Evolutionary conservation across 441 rosid species (phyloP).

Genomic region (Iberis amara): DNA sequence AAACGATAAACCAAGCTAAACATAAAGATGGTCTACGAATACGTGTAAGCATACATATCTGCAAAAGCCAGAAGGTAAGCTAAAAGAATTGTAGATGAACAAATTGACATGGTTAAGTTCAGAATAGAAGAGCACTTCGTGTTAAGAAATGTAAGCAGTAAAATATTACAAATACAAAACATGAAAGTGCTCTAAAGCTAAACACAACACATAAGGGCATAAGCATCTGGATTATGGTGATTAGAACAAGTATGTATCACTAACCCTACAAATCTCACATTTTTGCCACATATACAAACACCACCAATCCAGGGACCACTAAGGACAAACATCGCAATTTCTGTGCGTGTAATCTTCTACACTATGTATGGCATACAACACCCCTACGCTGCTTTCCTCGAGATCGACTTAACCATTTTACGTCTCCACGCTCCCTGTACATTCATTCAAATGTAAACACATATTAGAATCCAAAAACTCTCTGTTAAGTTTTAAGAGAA

Average conservation of each 20-base stretch:
- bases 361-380: constrained; percentile 19
- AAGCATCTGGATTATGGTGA: constrained; percentile 7
- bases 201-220: no score
- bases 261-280: constrained; percentile 34
- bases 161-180: no score
- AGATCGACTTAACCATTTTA: constrained; percentile 56
- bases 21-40: neutral
- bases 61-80: no score
- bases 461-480: constrained; percentile 11
- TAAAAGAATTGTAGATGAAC: no score
- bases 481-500: constrained; percentile 7
- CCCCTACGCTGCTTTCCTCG: constrained; percentile 35
- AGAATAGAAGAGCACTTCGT: no score
- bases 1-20: neutral
- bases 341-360: constrained; percentile 18
- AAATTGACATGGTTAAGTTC: no score
- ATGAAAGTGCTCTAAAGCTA: no score
- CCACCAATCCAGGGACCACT: constrained; percentile 21
- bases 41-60: no score
- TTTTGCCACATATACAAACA: constrained; percentile 25
- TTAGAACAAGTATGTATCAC: constrained; percentile 33
- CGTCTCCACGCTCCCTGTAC: constrained; percentile 91
- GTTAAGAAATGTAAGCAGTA: no score
- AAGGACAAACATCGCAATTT: constrained; percentile 10
- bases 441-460: constrained; percentile 18